Base-by-base conservation (phyloP, 2,329 filamentous ascomycete genomes). In the Plectosphaerella plurivora region DNA sequence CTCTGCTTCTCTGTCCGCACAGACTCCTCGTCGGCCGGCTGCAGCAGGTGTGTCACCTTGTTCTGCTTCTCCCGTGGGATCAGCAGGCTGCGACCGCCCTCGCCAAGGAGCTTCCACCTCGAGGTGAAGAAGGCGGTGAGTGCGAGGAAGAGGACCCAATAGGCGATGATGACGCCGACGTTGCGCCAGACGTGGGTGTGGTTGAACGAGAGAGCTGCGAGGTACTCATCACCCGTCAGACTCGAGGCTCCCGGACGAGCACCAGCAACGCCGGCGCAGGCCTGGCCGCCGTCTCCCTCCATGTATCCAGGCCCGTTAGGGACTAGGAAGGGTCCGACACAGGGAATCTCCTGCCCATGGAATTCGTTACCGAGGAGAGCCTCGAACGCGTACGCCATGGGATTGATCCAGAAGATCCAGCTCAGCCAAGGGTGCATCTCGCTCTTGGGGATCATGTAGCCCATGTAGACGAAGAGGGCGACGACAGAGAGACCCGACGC, bases 351-450 rank as follows among this genome's bases (percentile, higher is more conserved):
- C 2, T 73, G 75, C 7, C 76, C 74, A 54, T 81, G 77, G 50
- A 44, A 44, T 62, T 94, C 89, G 65, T 91, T 91, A 52, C 83
- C 74, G 67, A 89, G 79, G 12, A 91, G 70, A 1, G 81, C 77
- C 64, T 91, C 88, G 57, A 91, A 92, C 2, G 78, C 84, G 60
- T 91, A 91, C 35, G 76, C 83, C 25, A 91, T 79, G 1, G 87
- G 87, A 53, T 91, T 86, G 49, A 91, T 74, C 70, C 86, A 91
- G 28, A 83, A 80, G 51, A 92, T 87, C 89, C 88, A 92, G 28
- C 81, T 72, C 48, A 87, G 84, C 87, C 88, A 93, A 0, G 79
- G 79, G 24, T 84, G 77, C 86, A 87, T 91, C 60, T 86, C 57
- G 0, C 70, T 68, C 3, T 69, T 63, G 0, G 71, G 60, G 25